phyloP scores from a whole-genome alignment of 441 rosid genomes.

The Populus hybrid region DNA sequence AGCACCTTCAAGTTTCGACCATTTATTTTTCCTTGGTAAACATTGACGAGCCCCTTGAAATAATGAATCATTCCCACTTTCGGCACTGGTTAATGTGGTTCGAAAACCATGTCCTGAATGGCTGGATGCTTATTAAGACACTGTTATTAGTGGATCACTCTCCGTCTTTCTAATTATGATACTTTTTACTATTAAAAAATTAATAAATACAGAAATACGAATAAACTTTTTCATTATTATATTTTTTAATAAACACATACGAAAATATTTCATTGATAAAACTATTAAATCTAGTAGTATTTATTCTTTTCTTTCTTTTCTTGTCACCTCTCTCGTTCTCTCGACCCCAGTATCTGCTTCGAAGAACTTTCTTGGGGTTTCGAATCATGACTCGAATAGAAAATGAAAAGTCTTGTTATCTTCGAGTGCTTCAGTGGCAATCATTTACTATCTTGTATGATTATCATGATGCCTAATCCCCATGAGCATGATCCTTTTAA shows the following conservation, averaged over 20 bases:
- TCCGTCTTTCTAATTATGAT: too few species aligned
- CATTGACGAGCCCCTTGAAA: not conserved
- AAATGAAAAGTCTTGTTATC: not conserved
- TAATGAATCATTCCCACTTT: not conserved
- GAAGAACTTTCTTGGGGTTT: constrained; percentile 12
- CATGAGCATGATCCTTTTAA: not conserved
- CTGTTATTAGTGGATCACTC: not conserved
- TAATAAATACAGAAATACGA: too few species aligned
- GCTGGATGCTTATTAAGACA: not conserved
- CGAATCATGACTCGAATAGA: constrained; percentile 2
- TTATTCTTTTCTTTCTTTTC: not conserved
- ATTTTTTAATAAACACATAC: too few species aligned
- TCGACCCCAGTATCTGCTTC: not conserved
- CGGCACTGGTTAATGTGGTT: not conserved
- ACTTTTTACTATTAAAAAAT: too few species aligned
- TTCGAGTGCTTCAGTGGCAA: constrained; percentile 7
- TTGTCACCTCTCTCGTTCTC: not conserved
- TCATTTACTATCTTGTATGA: not conserved
- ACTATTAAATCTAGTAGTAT: too few species aligned
- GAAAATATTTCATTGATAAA: too few species aligned
- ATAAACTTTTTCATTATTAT: too few species aligned
- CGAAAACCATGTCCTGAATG: not conserved
- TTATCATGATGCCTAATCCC: not conserved
- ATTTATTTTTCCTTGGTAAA: not conserved
- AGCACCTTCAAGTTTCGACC: not conserved